phyloP scores from a whole-genome alignment of 192 early-diverging fungal genomes.

The Backusella psychrophila region DNA sequence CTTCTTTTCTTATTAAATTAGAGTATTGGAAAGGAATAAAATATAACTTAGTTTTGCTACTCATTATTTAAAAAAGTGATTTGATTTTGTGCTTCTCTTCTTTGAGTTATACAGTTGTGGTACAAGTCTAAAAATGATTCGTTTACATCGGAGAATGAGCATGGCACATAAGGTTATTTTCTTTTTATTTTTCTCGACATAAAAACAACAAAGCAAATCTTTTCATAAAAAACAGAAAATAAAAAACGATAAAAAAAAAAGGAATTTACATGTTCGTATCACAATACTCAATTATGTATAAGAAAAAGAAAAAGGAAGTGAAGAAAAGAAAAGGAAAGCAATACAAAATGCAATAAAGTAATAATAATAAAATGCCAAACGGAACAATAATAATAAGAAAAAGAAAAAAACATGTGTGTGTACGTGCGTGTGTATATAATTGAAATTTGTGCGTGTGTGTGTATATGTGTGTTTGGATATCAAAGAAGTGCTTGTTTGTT shows the following conservation, averaged over 20 bases:
- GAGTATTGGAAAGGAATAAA: neutral
- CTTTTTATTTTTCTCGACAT: neutral
- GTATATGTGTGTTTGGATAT: neutral
- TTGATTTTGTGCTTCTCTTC: conserved; percentile 3
- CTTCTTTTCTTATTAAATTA: neutral
- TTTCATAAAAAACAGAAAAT: conserved; percentile 4
- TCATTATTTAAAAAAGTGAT: conserved; percentile 1
- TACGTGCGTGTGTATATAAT: neutral
- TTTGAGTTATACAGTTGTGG: neutral
- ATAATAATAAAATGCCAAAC: neutral
- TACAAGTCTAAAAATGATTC: neutral
- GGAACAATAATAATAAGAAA: neutral
- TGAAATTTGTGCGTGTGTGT: neutral
- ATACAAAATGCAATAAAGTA: neutral
- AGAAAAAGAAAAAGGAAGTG: neutral
- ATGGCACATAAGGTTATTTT: conserved; percentile 4
- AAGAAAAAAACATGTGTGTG: neutral
- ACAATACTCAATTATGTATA: neutral
- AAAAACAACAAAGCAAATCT: neutral
- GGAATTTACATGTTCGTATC: neutral
- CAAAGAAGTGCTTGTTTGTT: neutral
- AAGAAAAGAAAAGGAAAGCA: neutral
- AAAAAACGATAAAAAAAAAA: neutral
- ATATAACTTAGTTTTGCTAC: neutral
- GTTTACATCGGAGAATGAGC: neutral